These are phyloP conservation scores for Metarhizium rileyi DNA, from an alignment of 2,329 filamentous ascomycete genomes.

Conservation along the genomic window DNA sequence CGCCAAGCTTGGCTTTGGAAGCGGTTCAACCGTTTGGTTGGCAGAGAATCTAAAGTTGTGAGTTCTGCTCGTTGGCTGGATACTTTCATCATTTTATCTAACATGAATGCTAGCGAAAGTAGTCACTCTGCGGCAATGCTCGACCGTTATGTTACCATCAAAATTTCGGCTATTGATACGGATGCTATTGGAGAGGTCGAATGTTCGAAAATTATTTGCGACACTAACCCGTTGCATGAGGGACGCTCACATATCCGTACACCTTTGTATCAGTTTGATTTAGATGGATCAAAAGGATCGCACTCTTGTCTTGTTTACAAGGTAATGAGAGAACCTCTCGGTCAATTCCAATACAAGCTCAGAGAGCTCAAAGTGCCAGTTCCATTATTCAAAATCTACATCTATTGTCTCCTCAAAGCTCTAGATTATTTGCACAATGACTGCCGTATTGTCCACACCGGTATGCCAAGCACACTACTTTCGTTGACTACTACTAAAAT, in stretches of 20 bases:
- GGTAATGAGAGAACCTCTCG: neutral
- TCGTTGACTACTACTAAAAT: neutral
- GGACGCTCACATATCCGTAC: neutral
- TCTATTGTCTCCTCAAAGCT: constrained; percentile 6
- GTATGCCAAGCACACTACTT: neutral
- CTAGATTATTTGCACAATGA: constrained; percentile 13
- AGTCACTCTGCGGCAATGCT: neutral
- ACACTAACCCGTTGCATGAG: neutral
- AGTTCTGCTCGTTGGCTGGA: neutral
- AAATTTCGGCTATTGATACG: neutral
- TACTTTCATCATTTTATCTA: neutral
- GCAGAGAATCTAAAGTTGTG: constrained; percentile 16
- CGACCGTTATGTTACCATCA: constrained; percentile 6
- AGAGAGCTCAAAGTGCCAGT: neutral
- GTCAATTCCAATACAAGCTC: neutral
- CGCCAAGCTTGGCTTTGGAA: constrained; percentile 26
- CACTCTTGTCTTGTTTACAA: neutral
- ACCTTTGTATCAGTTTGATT: neutral
- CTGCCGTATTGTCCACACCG: constrained; percentile 12
- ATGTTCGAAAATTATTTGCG: neutral
- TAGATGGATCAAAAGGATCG: neutral
- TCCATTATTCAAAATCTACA: neutral
- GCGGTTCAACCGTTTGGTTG: constrained; percentile 28
- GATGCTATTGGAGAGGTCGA: neutral
- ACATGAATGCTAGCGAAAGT: neutral